phyloP scores from a whole-genome alignment of 2,329 filamentous ascomycete genomes.

The Colletotrichum chrysophilum region DNA sequence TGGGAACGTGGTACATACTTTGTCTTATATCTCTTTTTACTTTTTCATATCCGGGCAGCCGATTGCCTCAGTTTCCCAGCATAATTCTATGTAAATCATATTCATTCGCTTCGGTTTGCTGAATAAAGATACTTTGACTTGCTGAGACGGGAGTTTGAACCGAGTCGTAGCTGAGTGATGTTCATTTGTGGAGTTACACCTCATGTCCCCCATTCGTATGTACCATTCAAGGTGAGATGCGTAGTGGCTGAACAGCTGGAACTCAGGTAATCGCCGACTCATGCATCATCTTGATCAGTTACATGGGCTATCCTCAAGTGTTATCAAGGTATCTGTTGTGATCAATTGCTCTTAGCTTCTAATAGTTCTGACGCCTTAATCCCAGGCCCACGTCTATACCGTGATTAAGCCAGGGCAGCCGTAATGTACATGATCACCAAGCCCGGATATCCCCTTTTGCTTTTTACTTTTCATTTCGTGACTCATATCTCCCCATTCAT shows the following conservation, averaged over 20 bases:
- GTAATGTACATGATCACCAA: constrained; percentile 22
- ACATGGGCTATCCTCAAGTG: not conserved
- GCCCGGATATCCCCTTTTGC: constrained; percentile 17
- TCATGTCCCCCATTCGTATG: not conserved
- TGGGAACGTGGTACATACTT: not conserved
- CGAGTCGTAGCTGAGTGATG: not conserved
- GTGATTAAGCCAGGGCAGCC: constrained; percentile 18
- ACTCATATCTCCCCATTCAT: constrained; percentile 33
- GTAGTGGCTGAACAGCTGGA: not conserved
- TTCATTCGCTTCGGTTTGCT: not conserved
- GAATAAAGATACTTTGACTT: not conserved
- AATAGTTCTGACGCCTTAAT: constrained; percentile 20
- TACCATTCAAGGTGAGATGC: not conserved
- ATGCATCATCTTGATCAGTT: not conserved
- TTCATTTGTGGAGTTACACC: not conserved
- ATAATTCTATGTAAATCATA: not conserved
- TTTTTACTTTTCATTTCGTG: constrained; percentile 17
- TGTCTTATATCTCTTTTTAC: not conserved
- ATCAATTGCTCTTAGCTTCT: constrained; percentile 23
- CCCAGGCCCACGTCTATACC: constrained; percentile 19
- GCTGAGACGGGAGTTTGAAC: not conserved
- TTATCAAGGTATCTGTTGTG: constrained; percentile 22
- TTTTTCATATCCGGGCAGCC: not conserved
- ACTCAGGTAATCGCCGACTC: not conserved
- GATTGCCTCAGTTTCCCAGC: not conserved